phyloP scores from a whole-genome alignment of 495 filamentous ascomycete genomes.

The Xylaria castorea region DNA sequence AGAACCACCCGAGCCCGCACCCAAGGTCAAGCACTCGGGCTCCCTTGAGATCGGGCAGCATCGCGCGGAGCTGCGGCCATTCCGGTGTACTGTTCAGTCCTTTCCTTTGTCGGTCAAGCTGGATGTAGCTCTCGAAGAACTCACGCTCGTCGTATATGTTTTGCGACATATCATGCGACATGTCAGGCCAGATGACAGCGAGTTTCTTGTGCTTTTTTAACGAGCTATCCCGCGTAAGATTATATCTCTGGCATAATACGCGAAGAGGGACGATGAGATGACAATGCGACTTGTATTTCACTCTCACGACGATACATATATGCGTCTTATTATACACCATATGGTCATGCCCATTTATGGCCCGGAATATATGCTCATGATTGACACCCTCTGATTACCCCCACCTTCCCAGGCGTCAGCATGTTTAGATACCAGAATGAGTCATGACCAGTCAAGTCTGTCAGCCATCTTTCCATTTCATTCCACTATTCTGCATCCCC shows the following conservation, averaged over 20 bases:
- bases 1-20: slow-evolving; percentile 49
- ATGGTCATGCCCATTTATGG: no score
- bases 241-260: neutral
- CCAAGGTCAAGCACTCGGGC: slow-evolving; percentile 50
- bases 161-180: slow-evolving; percentile 45
- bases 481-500: neutral
- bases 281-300: neutral
- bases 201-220: neutral
- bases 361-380: no score
- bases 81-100: slow-evolving; percentile 43
- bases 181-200: neutral
- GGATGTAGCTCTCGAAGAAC: slow-evolving; percentile 47
- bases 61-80: slow-evolving; percentile 41
- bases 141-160: slow-evolving; percentile 46
- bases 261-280: neutral
- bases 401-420: neutral
- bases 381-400: neutral
- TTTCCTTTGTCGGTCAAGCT: slow-evolving; percentile 37
- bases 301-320: neutral
- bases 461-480: neutral
- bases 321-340: neutral
- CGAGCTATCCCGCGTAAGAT: neutral
- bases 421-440: neutral
- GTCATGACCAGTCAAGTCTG: neutral
- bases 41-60: slow-evolving; percentile 38